phyloP scores from a whole-genome alignment of 1,139 yeast genomes.

The Candida labiduridarum region DNA sequence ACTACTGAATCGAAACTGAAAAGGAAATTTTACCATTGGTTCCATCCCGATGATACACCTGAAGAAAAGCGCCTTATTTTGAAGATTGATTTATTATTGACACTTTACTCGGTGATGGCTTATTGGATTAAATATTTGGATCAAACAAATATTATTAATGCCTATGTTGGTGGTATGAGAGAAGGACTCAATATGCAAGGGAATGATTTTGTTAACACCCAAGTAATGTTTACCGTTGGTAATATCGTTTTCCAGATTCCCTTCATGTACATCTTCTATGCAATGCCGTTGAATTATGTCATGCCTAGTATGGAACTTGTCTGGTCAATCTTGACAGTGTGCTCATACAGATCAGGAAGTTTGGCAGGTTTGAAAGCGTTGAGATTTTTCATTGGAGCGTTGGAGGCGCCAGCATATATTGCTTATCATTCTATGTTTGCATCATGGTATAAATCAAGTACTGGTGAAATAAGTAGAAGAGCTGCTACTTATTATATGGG shows the following conservation, averaged over 20 bases:
- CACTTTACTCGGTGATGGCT: too few species aligned
- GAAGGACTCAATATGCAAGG: constrained; percentile 63
- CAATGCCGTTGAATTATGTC: constrained; percentile 55
- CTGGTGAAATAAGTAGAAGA: constrained; percentile 60
- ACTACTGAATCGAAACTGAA: too few species aligned
- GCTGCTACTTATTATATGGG: constrained; percentile 64
- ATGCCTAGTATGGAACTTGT: constrained; percentile 60
- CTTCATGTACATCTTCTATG: constrained; percentile 45
- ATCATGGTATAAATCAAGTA: constrained; percentile 52
- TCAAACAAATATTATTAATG: too few species aligned
- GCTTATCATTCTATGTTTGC: constrained; percentile 65
- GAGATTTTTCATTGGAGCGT: constrained; percentile 62
- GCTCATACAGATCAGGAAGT: constrained; percentile 48
- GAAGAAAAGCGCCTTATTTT: too few species aligned
- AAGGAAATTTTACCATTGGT: too few species aligned
- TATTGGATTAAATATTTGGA: too few species aligned
- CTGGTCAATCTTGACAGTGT: constrained; percentile 70
- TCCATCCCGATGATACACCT: too few species aligned
- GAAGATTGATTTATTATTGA: too few species aligned
- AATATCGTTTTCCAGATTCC: constrained; percentile 59
- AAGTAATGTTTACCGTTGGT: constrained; percentile 60
- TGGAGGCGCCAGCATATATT: constrained; percentile 63
- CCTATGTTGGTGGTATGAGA: constrained; percentile 50
- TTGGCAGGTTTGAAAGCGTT: constrained; percentile 55
- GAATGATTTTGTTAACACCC: constrained; percentile 66